Conservation (phyloP, 805 yeast genomes). For the Saturnispora silvae region DNA sequence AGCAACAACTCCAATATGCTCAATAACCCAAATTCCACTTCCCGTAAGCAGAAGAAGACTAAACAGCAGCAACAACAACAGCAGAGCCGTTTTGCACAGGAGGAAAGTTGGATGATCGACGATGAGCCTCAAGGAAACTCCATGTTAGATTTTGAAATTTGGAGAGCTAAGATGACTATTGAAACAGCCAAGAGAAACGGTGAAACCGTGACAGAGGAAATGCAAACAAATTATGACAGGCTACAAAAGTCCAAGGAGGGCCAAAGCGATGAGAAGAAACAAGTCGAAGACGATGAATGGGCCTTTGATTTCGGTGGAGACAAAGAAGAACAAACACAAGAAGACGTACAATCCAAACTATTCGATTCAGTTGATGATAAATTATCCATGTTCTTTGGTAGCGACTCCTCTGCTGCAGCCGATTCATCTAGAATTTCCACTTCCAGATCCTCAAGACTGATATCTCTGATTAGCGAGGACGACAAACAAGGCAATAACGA, state of each 20-base stretch:
- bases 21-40: conserved; percentile 9
- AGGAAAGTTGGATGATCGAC: conserved; percentile 26
- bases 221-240: conserved; percentile 3
- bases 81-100: too few species aligned
- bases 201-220: conserved; percentile 24
- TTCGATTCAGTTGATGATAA: conserved; percentile 15
- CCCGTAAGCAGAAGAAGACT: neutral
- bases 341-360: neutral
- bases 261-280: neutral
- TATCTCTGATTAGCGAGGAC: conserved; percentile 9
- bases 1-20: conserved; percentile 11
- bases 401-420: conserved; percentile 22
- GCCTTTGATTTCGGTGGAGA: conserved; percentile 10
- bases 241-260: neutral
- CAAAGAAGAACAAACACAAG: conserved; percentile 5
- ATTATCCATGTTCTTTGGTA: conserved; percentile 21
- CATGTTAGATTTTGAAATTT: conserved; percentile 47
- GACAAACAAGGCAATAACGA: neutral
- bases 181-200: conserved; percentile 40
- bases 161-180: conserved; percentile 44
- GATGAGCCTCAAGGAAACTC: conserved; percentile 37
- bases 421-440: conserved; percentile 20
- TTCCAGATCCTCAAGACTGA: conserved; percentile 14
- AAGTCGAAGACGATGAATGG: conserved; percentile 6
- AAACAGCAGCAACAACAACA: conserved; percentile 15